These are phyloP conservation scores for Microsporum ferrugineum DNA, from an alignment of 2,329 filamentous ascomycete genomes.

Conservation along the genomic window DNA sequence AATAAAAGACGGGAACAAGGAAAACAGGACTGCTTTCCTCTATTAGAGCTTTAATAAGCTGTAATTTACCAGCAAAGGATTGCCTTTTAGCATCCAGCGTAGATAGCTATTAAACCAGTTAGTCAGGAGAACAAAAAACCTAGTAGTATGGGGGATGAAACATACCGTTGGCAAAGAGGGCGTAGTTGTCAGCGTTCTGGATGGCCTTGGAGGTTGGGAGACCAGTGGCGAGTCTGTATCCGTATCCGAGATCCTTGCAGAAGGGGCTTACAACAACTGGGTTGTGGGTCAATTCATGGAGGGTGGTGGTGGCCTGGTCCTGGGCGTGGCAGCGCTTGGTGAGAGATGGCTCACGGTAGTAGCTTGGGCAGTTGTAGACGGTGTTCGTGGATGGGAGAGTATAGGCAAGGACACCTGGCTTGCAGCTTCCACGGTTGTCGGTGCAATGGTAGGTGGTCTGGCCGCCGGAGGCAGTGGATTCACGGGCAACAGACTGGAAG, in stretches of 20 bases:
- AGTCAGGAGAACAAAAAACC: not conserved
- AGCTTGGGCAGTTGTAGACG: conserved; percentile 53
- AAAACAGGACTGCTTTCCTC: not conserved
- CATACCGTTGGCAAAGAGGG: conserved; percentile 42
- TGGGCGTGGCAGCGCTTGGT: conserved; percentile 48
- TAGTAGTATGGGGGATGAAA: not conserved
- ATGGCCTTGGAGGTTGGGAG: conserved; percentile 43
- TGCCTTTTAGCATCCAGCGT: conserved; percentile 6
- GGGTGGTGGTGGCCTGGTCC: conserved; percentile 52
- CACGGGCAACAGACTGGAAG: conserved; percentile 43
- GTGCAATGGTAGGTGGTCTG: conserved; percentile 47
- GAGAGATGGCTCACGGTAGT: conserved; percentile 38
- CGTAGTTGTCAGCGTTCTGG: conserved; percentile 54
- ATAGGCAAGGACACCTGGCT: conserved; percentile 47
- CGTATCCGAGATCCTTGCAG: conserved; percentile 49
- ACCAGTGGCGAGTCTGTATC: conserved; percentile 40
- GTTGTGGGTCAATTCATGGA: conserved; percentile 58
- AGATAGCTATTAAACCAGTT: conserved; percentile 2
- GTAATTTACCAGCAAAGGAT: not conserved
- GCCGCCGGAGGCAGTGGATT: conserved; percentile 44
- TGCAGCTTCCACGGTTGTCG: conserved; percentile 46
- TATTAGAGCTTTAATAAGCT: not conserved
- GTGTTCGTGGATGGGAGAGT: conserved; percentile 44
- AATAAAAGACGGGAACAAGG: not conserved
- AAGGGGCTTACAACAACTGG: conserved; percentile 43